Evolutionary conservation across 192 early-diverging fungal genomes (phyloP), one percentile per base, ranked within the genome.

Genomic region (Allomyces javanicus): DNA sequence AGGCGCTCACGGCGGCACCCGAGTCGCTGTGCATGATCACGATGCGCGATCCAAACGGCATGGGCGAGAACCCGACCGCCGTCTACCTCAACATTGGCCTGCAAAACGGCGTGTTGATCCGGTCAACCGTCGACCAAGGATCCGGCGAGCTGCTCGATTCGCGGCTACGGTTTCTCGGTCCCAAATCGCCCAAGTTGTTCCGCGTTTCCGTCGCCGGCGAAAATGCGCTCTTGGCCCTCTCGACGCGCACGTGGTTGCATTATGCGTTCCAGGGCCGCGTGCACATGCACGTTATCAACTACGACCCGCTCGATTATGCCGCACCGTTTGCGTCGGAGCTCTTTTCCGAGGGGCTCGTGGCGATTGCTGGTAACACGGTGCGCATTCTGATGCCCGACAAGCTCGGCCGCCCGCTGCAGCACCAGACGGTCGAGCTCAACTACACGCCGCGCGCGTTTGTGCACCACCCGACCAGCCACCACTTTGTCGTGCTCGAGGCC

Each of bases 401-500:
- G 45, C 17, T 19, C 9, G 65, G 62, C 19, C 17, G 23, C 12
- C 21, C 65, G 44, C 26, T 27, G 22, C 25, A 64, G 22, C 25
- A 64, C 25, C 33, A 17, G 25, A n/a, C 17, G 12, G 33, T 40
- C 33, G 33, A 40, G 33, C 50, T 97, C 45, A 83, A 80, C 14
- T 90, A 87, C 63, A 97, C 96, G 0, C 96, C 96, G 7, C 82
- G 94, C 64, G 80, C 82, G 10, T 86, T 96, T 70, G 77, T 83
- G 9, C 77, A 86, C 65, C 82, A 93, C 68, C 78, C 76, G 19
- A 71, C 73, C n/a, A 82, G 86, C 40, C 86, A 86, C 62, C 83
- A 86, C 63, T 94, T 99, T 79, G 87, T 90, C 1, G 73, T 96
- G 62, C 83, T 92, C 68, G 96, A 99, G 74, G 74, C 85, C 22